Percentiles rank a stretch among this genome's conserved stretches.
These are phyloP conservation scores for Punctularia strigosozonata DNA, from an alignment of 768 basidiomycete species.

Conservation along the genomic window DNA sequence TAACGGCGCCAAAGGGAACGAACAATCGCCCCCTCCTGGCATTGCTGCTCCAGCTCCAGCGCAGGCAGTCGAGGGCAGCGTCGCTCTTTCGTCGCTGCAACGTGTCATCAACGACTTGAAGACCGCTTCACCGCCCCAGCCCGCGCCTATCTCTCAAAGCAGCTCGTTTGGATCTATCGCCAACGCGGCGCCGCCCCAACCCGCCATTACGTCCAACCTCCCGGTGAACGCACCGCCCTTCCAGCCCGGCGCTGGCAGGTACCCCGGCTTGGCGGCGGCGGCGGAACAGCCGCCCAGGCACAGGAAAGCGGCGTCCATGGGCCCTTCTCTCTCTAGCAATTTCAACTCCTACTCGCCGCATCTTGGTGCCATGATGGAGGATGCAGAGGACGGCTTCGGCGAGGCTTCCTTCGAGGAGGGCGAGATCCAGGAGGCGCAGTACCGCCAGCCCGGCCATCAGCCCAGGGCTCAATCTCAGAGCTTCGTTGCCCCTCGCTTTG, in stretches of 20 bases:
- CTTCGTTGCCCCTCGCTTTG: constrained; percentile 85
- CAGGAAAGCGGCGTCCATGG: constrained; percentile 73
- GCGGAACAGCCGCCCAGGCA: constrained; percentile 48
- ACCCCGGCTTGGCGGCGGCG: constrained; percentile 30
- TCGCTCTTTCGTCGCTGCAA: constrained; percentile 80
- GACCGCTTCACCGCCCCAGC: constrained; percentile 61
- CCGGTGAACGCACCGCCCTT: constrained; percentile 62
- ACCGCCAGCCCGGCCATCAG: constrained; percentile 44
- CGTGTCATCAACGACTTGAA: constrained; percentile 91
- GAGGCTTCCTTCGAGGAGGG: constrained; percentile 54
- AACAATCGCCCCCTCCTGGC: constrained; percentile 16
- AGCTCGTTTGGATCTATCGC: constrained; percentile 27
- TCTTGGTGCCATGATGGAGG: constrained; percentile 77
- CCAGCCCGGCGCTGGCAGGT: constrained; percentile 54
- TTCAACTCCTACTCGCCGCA: constrained; percentile 69
- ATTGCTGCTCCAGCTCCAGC: constrained; percentile 35
- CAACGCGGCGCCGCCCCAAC: constrained; percentile 29
- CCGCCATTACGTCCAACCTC: constrained; percentile 41
- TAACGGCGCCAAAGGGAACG: neutral
- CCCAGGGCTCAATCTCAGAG: constrained; percentile 70
- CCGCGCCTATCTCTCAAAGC: constrained; percentile 24
- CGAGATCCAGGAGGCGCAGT: constrained; percentile 55
- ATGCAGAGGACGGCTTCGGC: constrained; percentile 50
- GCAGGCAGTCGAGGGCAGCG: constrained; percentile 53
- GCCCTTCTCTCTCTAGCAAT: constrained; percentile 43